A percentile compares a stretch with the other conserved stretches of the same genome.
Evolutionary conservation across 805 yeast genomes (phyloP).

Genomic region (Candida rishiriensis): DNA sequence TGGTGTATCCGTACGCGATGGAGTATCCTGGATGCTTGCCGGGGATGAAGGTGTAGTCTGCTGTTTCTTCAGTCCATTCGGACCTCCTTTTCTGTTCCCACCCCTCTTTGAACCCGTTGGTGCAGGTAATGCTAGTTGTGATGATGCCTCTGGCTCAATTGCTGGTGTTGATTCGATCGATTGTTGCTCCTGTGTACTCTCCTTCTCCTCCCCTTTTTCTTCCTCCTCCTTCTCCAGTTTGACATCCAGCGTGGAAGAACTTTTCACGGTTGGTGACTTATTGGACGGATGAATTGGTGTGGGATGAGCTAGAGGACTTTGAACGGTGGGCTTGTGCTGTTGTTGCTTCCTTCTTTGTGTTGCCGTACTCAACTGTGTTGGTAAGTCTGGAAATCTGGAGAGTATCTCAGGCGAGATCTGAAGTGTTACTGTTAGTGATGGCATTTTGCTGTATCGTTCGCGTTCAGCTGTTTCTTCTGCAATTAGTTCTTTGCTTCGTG

Average conservation of each 20-base stretch:
- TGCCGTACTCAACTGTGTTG: slow-evolving; percentile 4
- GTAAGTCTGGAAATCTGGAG: slow-evolving; percentile 14
- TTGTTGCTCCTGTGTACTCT: slow-evolving; percentile 2
- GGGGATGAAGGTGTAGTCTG: too few relatives aligned
- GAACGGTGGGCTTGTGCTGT: slow-evolving; percentile 5
- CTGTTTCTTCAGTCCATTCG: too few relatives aligned
- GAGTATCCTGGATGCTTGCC: slow-evolving; percentile 6
- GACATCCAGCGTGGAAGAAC: too few relatives aligned
- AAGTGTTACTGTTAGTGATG: slow-evolving; percentile 14
- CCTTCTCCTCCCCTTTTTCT: too few relatives aligned
- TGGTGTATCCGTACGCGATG: slow-evolving; percentile 8
- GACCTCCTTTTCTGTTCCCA: too few relatives aligned
- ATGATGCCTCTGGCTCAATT: neutral
- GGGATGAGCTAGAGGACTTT: slow-evolving; percentile 11
- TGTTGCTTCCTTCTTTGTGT: slow-evolving; percentile 10
- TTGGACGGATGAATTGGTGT: slow-evolving; percentile 3
- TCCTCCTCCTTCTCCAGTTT: too few relatives aligned
- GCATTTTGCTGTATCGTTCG: neutral
- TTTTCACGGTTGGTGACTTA: neutral
- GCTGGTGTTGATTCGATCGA: slow-evolving; percentile 5
- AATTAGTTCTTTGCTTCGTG: too few relatives aligned
- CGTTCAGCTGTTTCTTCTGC: too few relatives aligned
- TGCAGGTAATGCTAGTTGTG: too few relatives aligned
- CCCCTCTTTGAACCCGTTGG: too few relatives aligned
- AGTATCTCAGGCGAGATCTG: slow-evolving; percentile 10